Base-by-base conservation (phyloP, 2,329 filamentous ascomycete genomes). In the Fusarium proliferatum region DNA sequence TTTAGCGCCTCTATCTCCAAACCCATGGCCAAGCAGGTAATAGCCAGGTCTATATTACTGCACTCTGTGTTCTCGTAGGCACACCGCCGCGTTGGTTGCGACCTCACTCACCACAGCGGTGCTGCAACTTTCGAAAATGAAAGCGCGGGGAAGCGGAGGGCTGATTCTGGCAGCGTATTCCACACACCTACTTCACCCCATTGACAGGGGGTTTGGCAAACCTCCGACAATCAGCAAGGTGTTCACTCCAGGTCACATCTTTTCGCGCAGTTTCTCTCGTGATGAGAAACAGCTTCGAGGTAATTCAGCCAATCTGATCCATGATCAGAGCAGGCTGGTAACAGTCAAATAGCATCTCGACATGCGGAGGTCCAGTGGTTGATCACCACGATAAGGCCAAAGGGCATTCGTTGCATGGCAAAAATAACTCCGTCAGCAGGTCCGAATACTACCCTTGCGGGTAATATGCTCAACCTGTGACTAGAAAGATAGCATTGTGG, bases 1-100 rank as follows among this genome's bases (percentile, higher is more conserved):
- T 61, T 75, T 77, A 75, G 76, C 66, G 69, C 64, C 62, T 65
- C 73, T 65, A 63, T 57, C 39, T 52, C 41, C 61, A 62, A 62
- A 53, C 57, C 61, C 55, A 67, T 62, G 58, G 57, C 68, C 64
- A 58, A 60, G 64, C 49, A 66, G 62, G 57, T 56, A 66, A 67
- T 72, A 71, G 42, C 58, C 49, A 66, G 64, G 51, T 63, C 58
- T 65, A 61, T 72, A 69, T 69, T 66, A 62, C 69, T 72, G 72
- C 76, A 77, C 46, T 61, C 49, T 52, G 28, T 28, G 53, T 57
- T 57, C 49, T 62, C 63, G 58, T 58, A 55, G 55, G 72, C 76
- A 77, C 76, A 77, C 74, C 76, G 76, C 74, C 71, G 76, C 42
- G 64, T 61, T 64, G 64, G 43, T 49, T 73, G 49, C 69, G 51